These are phyloP conservation scores for Cyberlindnera euphorbiiphila DNA, from an alignment of 805 yeast genomes.

Conservation along the genomic window DNA sequence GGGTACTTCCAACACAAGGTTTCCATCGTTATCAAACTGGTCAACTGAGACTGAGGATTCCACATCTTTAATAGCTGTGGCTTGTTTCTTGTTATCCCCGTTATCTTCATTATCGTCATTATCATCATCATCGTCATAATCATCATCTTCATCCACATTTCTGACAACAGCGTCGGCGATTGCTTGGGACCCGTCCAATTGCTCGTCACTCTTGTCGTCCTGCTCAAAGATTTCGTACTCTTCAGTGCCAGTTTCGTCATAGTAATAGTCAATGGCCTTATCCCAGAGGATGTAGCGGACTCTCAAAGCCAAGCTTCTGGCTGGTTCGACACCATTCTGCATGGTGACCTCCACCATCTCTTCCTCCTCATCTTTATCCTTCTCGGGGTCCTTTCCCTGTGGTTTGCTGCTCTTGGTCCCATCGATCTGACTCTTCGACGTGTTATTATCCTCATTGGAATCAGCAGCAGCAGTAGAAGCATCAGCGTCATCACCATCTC, in stretches of 20 bases:
- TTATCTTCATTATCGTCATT: slow-evolving; percentile 26
- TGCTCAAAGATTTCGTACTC: slow-evolving; percentile 22
- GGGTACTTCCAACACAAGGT: slow-evolving; percentile 30
- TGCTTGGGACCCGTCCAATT: neutral
- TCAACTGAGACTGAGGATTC: slow-evolving; percentile 7
- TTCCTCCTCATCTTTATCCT: slow-evolving; percentile 34
- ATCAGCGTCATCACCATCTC: no score
- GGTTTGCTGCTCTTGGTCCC: slow-evolving; percentile 1
- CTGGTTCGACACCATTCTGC: slow-evolving; percentile 39
- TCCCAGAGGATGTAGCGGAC: slow-evolving; percentile 70
- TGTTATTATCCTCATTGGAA: no score
- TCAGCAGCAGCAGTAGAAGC: no score
- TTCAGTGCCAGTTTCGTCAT: slow-evolving; percentile 18
- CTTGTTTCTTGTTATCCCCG: slow-evolving; percentile 19
- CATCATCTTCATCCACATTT: slow-evolving; percentile 36
- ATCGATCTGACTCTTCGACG: slow-evolving; percentile 1
- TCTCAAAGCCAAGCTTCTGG: slow-evolving; percentile 57
- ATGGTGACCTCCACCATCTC: slow-evolving; percentile 37
- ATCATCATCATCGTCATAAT: slow-evolving; percentile 29
- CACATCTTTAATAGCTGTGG: slow-evolving; percentile 10
- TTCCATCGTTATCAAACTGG: slow-evolving; percentile 21
- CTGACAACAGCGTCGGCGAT: slow-evolving; percentile 17
- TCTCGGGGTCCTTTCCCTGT: slow-evolving; percentile 6
- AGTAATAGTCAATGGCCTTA: slow-evolving; percentile 53
- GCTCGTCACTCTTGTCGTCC: slow-evolving; percentile 12